Conservation (phyloP, 2,329 filamentous ascomycete genomes). For the Verticillium alfalfae region DNA sequence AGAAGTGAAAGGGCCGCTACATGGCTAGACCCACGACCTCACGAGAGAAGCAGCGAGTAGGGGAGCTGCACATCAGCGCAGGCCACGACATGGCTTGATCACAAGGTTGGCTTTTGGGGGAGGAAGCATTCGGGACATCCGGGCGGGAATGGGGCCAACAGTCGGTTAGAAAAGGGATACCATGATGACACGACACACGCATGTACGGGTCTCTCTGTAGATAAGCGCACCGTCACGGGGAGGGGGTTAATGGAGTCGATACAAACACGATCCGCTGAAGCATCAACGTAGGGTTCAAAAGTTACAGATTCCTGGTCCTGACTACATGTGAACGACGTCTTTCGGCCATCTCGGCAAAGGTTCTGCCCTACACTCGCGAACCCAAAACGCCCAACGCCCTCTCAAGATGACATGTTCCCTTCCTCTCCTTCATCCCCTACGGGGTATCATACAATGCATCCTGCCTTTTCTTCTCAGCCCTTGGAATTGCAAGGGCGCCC, state of each 20-base stretch:
- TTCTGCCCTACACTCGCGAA: background rate
- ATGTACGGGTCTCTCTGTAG: background rate
- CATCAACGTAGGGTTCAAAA: background rate
- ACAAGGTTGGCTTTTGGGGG: background rate
- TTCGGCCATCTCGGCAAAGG: background rate
- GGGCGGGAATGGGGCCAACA: background rate
- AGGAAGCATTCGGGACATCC: background rate
- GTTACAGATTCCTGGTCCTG: background rate
- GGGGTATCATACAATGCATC: conserved; percentile 1
- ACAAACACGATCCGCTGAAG: background rate
- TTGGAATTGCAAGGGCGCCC: too few species aligned
- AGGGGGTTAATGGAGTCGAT: background rate
- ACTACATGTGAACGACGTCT: background rate
- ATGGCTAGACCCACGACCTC: background rate
- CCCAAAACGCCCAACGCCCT: background rate
- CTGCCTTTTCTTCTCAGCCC: background rate
- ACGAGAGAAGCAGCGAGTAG: background rate
- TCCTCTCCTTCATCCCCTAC: background rate
- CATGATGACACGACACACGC: background rate
- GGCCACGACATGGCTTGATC: background rate
- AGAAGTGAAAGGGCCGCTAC: conserved; percentile 11
- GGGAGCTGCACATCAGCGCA: background rate
- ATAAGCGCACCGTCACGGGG: background rate
- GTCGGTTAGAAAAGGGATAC: background rate
- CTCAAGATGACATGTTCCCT: background rate